Conservation (phyloP, 2,329 filamentous ascomycete species). For the Paraphoma sp. region DNA sequence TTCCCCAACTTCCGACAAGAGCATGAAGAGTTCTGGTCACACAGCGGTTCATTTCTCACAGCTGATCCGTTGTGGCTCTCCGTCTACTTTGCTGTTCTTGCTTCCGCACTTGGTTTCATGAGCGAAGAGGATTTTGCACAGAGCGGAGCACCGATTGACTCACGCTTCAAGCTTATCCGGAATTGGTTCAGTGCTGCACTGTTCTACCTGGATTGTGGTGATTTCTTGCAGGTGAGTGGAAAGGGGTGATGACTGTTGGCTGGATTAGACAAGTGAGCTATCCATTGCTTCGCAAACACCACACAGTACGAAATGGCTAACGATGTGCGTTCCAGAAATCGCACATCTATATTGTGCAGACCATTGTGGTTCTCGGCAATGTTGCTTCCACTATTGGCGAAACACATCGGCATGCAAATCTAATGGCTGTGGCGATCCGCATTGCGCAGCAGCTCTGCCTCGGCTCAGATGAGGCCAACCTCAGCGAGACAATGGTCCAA, state of each 20-base stretch:
- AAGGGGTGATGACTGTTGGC: no score
- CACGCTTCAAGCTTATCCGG: conserved; percentile 3
- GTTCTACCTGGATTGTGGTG: conserved; percentile 12
- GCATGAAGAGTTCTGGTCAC: conserved; percentile 11
- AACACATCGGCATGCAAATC: conserved; percentile 16
- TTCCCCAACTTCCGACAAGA: conserved; percentile 11
- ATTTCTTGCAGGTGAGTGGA: conserved; percentile 11
- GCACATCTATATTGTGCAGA: conserved; percentile 5
- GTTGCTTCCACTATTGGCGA: conserved; percentile 17
- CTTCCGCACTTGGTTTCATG: conserved; percentile 15
- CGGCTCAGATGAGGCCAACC: conserved; percentile 8
- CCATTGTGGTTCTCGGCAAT: conserved; percentile 12
- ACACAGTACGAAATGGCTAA: background rate
- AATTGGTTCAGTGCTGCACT: conserved; percentile 19
- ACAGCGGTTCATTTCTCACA: conserved; percentile 1
- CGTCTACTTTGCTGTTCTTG: conserved; percentile 16
- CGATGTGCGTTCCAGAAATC: background rate
- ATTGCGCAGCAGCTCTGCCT: conserved; percentile 15
- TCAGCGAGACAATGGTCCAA: conserved; percentile 7
- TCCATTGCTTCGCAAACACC: no score
- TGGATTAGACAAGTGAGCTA: no score
- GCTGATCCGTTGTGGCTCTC: conserved; percentile 14
- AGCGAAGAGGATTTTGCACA: conserved; percentile 9
- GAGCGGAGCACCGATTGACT: conserved; percentile 3
- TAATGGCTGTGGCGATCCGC: conserved; percentile 15